These are phyloP conservation scores for Fagopyrum tataricum DNA, from an alignment of 148 eudicot species.

Conservation along the genomic window DNA sequence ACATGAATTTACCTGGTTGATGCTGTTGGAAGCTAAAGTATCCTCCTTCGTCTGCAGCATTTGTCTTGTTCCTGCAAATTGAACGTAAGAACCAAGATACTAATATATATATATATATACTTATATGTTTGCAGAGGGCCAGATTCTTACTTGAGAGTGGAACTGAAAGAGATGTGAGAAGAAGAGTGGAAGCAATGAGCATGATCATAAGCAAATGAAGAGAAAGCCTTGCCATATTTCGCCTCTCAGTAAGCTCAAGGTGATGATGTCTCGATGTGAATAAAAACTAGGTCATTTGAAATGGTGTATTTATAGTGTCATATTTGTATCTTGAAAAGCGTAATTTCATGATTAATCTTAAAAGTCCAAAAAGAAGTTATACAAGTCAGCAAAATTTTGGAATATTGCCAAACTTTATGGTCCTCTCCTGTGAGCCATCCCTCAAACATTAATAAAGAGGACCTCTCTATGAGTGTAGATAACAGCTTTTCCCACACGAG, in stretches of 20 bases:
- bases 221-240: slow-evolving; percentile 21
- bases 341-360: slow-evolving; percentile 12
- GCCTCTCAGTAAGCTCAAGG: background rate
- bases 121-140: background rate
- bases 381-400: slow-evolving; percentile 16
- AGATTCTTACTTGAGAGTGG: background rate
- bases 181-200: background rate
- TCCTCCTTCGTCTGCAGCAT: background rate
- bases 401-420: slow-evolving; percentile 16
- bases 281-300: background rate
- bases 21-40: background rate
- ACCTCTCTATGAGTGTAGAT: slow-evolving; percentile 11
- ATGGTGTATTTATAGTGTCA: background rate
- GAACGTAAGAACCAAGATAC: background rate
- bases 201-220: slow-evolving; percentile 22
- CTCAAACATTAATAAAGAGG: slow-evolving; percentile 3
- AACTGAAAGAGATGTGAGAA: background rate
- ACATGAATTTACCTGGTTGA: slow-evolving; percentile 7
- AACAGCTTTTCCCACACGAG: slow-evolving; percentile 5
- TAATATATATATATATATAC: too few relatives aligned
- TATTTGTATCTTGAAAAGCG: background rate
- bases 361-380: slow-evolving; percentile 12
- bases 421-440: slow-evolving; percentile 15
- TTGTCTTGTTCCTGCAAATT: slow-evolving; percentile 8
- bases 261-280: background rate